phyloP scores from a whole-genome alignment of 2,329 filamentous ascomycete genomes.

The Fusarium goolgardi region DNA sequence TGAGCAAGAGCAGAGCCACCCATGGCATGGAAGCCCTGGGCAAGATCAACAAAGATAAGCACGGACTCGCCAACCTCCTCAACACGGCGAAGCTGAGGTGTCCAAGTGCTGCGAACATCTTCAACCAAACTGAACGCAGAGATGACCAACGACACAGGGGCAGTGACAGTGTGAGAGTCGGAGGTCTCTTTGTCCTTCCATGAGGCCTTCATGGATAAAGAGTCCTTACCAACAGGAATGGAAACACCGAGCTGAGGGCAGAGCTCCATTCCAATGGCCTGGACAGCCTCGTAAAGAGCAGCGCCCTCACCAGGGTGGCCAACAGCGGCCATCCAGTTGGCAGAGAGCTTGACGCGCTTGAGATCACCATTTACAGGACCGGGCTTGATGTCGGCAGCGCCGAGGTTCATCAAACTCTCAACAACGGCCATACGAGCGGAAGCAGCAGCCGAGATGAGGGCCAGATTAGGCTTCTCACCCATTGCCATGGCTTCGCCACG shows the following conservation, averaged over 20 bases:
- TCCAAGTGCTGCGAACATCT: conserved; percentile 90
- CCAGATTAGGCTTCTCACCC: conserved; percentile 91
- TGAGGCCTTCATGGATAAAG: conserved; percentile 98
- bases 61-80: conserved; percentile 92
- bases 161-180: conserved; percentile 85
- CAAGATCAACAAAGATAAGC: conserved; percentile 91
- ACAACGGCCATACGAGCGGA: conserved; percentile 97
- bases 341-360: conserved; percentile 85
- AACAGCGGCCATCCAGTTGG: conserved; percentile 99
- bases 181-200: conserved; percentile 80
- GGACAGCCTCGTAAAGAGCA: conserved; percentile 90
- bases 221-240: conserved; percentile 98
- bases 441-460: conserved; percentile 87
- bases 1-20: conserved; percentile 94
- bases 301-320: conserved; percentile 93
- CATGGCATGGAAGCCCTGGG: conserved; percentile 80
- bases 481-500: conserved; percentile 98
- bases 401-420: conserved; percentile 92
- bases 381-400: conserved; percentile 73
- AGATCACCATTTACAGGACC: conserved; percentile 67
- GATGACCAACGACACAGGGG: conserved; percentile 90
- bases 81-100: conserved; percentile 82
- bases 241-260: conserved; percentile 91
- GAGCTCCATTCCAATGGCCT: conserved; percentile 91
- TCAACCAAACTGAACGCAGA: conserved; percentile 89